Conservation (phyloP, 179 eudicot genomes). For the Camellia oleifera region DNA sequence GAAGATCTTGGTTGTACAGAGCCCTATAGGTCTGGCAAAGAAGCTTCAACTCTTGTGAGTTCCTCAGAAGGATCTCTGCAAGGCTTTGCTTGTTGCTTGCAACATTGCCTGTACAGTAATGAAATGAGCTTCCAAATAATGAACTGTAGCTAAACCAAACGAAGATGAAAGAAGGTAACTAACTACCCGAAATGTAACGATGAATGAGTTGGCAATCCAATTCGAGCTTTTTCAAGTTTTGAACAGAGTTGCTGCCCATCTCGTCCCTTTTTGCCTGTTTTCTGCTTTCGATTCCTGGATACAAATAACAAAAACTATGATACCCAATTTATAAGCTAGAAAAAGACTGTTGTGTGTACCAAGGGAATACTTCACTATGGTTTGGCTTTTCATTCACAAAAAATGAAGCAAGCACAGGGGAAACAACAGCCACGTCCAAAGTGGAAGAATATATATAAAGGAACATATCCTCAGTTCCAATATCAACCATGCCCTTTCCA, state of each 20-base stretch:
- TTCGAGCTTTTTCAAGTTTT: constrained; percentile 2
- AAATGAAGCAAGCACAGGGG: neutral
- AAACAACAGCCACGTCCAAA: constrained; percentile 12
- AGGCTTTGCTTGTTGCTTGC: constrained; percentile 1
- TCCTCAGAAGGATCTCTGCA: constrained; percentile 6
- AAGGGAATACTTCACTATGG: neutral
- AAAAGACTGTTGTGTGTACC: neutral
- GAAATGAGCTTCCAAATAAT: neutral
- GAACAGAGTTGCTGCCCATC: constrained; percentile 7
- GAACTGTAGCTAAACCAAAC: neutral
- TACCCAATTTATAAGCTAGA: neutral
- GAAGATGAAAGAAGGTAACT: neutral
- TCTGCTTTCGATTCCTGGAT: neutral
- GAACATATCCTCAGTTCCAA: constrained; percentile 17
- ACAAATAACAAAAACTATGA: neutral
- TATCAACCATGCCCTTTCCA: constrained; percentile 1
- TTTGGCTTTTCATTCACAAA: constrained; percentile 7
- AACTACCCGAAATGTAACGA: neutral
- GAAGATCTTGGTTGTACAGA: constrained; percentile 13
- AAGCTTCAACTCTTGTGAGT: neutral
- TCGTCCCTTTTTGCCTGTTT: neutral
- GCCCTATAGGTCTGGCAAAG: constrained; percentile 5
- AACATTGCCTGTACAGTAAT: neutral
- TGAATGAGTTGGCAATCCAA: constrained; percentile 4
- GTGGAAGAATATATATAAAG: constrained; percentile 3